Conservation (phyloP, 2,329 filamentous ascomycete genomes). For the Meredithiella fracta region DNA sequence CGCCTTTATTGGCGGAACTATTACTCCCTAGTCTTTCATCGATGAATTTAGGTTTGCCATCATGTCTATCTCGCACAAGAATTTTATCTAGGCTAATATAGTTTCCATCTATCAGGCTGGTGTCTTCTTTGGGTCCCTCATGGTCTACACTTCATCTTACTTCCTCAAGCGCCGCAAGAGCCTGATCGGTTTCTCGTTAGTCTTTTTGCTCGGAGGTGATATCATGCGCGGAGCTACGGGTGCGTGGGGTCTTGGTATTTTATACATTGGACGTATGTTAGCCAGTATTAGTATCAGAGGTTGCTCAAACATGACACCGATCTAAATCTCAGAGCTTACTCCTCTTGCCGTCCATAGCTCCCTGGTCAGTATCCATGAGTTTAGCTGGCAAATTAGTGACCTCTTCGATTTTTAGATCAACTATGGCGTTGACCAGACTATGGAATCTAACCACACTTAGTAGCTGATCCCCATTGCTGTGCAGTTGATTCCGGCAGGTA, state of each 20-base stretch:
- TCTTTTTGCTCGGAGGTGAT: conserved; percentile 57
- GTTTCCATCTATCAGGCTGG: conserved; percentile 66
- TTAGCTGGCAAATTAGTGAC: conserved; percentile 48
- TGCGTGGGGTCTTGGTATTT: conserved; percentile 44
- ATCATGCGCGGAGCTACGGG: conserved; percentile 35
- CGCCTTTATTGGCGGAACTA: conserved; percentile 63
- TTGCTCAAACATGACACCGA: conserved; percentile 45
- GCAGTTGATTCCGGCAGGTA: conserved; percentile 49
- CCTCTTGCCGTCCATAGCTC: conserved; percentile 48
- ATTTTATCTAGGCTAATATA: conserved; percentile 55
- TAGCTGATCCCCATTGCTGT: conserved; percentile 49
- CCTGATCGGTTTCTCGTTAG: conserved; percentile 39
- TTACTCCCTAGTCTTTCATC: conserved; percentile 34
- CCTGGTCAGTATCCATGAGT: conserved; percentile 50
- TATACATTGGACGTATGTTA: conserved; percentile 45
- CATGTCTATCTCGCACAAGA: conserved; percentile 31
- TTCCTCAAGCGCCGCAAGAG: conserved; percentile 51
- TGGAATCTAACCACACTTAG: conserved; percentile 52
- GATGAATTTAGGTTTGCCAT: conserved; percentile 47
- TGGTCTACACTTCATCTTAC: conserved; percentile 49
- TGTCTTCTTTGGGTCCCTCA: conserved; percentile 65
- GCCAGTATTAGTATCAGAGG: conserved; percentile 48
- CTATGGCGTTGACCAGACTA: conserved; percentile 53
- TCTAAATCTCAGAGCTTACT: conserved; percentile 43
- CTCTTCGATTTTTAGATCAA: conserved; percentile 51